Evolutionary conservation across 1,139 yeast species (phyloP).

Genomic region (Blastobotrys illinoisensis): DNA sequence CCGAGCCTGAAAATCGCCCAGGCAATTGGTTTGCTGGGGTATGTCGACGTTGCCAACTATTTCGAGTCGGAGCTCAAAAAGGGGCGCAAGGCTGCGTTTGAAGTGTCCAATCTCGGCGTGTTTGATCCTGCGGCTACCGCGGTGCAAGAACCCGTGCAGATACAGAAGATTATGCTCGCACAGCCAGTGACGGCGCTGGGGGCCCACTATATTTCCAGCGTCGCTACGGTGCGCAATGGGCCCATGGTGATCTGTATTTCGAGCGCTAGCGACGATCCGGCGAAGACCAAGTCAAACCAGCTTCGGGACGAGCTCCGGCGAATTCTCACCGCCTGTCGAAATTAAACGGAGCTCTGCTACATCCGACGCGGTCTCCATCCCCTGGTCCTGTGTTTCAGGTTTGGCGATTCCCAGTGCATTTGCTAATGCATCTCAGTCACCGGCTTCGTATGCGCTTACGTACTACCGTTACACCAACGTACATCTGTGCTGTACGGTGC

Average conservation of each 20-base stretch:
- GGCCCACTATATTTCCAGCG: conserved; percentile 10
- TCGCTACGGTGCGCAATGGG: conserved; percentile 9
- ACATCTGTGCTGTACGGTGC: too few relatives aligned
- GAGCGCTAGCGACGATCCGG: conserved; percentile 10
- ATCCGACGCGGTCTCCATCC: too few relatives aligned
- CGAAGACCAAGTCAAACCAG: conserved; percentile 4
- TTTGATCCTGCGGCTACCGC: neutral
- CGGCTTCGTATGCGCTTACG: too few relatives aligned
- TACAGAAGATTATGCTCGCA: conserved; percentile 10
- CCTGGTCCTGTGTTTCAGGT: too few relatives aligned
- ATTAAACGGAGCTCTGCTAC: too few relatives aligned
- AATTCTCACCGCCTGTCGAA: neutral
- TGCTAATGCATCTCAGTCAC: too few relatives aligned
- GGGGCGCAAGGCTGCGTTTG: conserved; percentile 1
- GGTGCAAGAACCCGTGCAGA: neutral
- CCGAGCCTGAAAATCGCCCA: conserved; percentile 9
- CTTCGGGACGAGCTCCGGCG: neutral
- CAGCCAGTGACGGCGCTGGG: conserved; percentile 11
- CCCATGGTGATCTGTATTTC: conserved; percentile 7
- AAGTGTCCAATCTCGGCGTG: conserved; percentile 14
- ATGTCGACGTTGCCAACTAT: conserved; percentile 13
- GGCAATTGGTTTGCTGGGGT: conserved; percentile 16
- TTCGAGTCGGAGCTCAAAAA: conserved; percentile 4
- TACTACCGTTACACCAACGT: too few relatives aligned
- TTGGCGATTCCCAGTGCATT: too few relatives aligned